Conservation (phyloP, 305 asterid genomes). For the Solanum hybrid region DNA sequence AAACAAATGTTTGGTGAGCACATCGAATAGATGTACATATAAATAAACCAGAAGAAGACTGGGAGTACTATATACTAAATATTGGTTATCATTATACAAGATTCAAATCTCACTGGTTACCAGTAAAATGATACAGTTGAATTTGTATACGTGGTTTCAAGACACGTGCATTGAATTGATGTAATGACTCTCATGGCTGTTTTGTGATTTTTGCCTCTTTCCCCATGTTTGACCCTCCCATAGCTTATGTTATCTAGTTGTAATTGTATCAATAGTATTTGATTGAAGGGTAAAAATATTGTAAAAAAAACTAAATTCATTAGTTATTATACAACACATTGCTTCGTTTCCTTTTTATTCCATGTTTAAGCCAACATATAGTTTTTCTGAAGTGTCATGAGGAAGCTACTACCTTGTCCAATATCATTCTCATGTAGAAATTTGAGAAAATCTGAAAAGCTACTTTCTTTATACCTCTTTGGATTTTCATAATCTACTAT, state of each 20-base stretch:
- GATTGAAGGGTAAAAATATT: not conserved
- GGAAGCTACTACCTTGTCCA: conserved; percentile 23
- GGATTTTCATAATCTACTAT: conserved; percentile 7
- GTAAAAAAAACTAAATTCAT: not conserved
- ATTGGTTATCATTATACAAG: not conserved
- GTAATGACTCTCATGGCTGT: not conserved
- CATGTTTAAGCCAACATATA: not conserved
- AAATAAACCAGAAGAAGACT: not conserved
- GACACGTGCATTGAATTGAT: not conserved
- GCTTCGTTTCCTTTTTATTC: not conserved
- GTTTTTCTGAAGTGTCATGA: conserved; percentile 15
- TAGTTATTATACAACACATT: not conserved
- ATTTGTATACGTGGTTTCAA: not conserved
- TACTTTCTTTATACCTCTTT: conserved; percentile 17
- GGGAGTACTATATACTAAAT: not conserved
- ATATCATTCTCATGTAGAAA: conserved; percentile 29
- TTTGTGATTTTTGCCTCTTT: not conserved
- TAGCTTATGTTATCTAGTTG: not conserved
- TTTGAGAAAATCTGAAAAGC: conserved; percentile 27
- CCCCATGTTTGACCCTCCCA: not conserved
- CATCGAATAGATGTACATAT: not conserved
- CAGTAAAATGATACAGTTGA: not conserved
- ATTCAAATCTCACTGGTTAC: not conserved
- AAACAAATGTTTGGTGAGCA: not conserved
- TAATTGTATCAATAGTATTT: not conserved